Evolutionary conservation across 2,329 filamentous ascomycete species (phyloP).

Genomic region (Diaporthe sp.): DNA sequence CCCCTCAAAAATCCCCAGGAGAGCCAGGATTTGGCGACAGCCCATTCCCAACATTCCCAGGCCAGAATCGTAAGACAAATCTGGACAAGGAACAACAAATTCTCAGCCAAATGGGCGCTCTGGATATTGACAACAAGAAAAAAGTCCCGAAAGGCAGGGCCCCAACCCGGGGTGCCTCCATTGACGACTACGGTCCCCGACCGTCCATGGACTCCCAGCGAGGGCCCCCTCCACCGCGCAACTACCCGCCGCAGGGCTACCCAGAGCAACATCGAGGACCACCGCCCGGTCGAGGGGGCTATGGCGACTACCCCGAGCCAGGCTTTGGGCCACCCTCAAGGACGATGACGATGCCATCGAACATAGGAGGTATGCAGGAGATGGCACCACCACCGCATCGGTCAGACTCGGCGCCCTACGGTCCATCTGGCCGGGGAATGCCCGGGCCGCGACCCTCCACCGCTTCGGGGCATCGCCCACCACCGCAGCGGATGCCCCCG

Average conservation of each 20-base stretch:
- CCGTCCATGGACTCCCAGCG: conserved; percentile 54
- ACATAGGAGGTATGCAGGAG: conserved; percentile 56
- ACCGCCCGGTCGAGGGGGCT: conserved; percentile 49
- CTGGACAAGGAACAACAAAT: conserved; percentile 58
- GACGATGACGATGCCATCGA: conserved; percentile 73
- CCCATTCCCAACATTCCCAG: conserved; percentile 59
- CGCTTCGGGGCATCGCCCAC: conserved; percentile 65
- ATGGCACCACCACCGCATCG: conserved; percentile 53
- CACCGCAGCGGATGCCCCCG: conserved; percentile 67
- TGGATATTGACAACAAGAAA: conserved; percentile 52
- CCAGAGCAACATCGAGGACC: conserved; percentile 54
- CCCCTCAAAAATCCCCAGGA: conserved; percentile 40
- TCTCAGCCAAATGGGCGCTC: conserved; percentile 56
- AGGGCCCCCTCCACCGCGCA: conserved; percentile 52
- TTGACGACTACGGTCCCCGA: conserved; percentile 48
- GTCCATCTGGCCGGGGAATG: conserved; percentile 59
- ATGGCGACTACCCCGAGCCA: conserved; percentile 56
- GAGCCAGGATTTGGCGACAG: conserved; percentile 56
- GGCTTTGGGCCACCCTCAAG: conserved; percentile 66
- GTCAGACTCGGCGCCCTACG: conserved; percentile 62
- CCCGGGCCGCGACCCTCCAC: conserved; percentile 68
- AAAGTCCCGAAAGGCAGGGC: conserved; percentile 38
- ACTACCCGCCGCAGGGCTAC: conserved; percentile 55
- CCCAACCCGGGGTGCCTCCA: conserved; percentile 44
- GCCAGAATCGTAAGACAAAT: conserved; percentile 56